phyloP scores from a whole-genome alignment of 2,329 filamentous ascomycete genomes.

The Rhynchosporium graminicola region DNA sequence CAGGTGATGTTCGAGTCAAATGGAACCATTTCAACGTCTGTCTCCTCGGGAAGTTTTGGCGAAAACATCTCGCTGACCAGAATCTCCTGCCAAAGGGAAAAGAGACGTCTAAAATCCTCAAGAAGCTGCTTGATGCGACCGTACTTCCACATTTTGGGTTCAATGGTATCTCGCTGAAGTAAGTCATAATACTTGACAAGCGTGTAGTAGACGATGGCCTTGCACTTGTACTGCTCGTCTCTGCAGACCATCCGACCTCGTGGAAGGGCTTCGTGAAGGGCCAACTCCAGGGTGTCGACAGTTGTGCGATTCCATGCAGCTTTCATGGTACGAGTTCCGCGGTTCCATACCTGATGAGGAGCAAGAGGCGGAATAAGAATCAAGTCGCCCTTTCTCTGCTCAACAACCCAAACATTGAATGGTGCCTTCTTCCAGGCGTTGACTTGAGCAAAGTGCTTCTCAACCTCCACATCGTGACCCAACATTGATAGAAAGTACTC shows the following conservation, averaged over 20 bases:
- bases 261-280: slow-evolving; percentile 82
- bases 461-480: slow-evolving; percentile 94
- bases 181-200: slow-evolving; percentile 76
- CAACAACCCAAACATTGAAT: slow-evolving; percentile 89
- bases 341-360: slow-evolving; percentile 97
- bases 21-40: slow-evolving; percentile 70
- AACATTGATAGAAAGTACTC: slow-evolving; percentile 93
- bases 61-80: slow-evolving; percentile 85
- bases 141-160: slow-evolving; percentile 46
- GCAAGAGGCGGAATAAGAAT: slow-evolving; percentile 91
- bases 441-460: slow-evolving; percentile 94
- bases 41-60: slow-evolving; percentile 60
- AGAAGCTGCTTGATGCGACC: slow-evolving; percentile 66
- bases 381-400: slow-evolving; percentile 88
- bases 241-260: slow-evolving; percentile 89
- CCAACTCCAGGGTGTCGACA: slow-evolving; percentile 84
- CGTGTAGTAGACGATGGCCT: slow-evolving; percentile 89
- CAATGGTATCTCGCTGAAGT: slow-evolving; percentile 50
- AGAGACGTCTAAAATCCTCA: slow-evolving; percentile 79
- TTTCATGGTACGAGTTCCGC: slow-evolving; percentile 93
- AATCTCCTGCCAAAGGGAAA: slow-evolving; percentile 75
- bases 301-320: slow-evolving; percentile 98
- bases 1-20: slow-evolving; percentile 94
- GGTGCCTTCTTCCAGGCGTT: slow-evolving; percentile 95
- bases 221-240: slow-evolving; percentile 99